phyloP scores from a whole-genome alignment of 2,329 filamentous ascomycete species.

The Fusarium clavum region DNA sequence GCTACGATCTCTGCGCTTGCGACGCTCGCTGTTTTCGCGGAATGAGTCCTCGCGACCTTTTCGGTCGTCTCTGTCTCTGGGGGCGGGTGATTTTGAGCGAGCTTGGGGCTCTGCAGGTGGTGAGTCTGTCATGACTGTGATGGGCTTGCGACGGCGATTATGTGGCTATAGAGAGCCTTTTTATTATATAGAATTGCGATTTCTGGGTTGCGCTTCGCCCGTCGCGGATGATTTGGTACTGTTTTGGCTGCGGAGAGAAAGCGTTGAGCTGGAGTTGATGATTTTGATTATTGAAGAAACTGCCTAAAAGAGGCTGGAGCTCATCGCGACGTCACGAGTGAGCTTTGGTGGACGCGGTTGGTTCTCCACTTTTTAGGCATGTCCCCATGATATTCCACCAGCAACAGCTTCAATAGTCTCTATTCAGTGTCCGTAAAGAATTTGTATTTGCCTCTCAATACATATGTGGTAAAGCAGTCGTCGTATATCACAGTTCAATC shows the following conservation, averaged over 20 bases:
- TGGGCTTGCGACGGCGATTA: background rate
- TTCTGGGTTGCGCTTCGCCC: background rate
- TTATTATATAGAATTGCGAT: background rate
- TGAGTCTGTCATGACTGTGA: constrained; percentile 32
- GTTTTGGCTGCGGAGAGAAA: background rate
- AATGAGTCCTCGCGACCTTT: constrained; percentile 8
- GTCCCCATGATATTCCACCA: background rate
- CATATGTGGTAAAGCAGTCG: background rate
- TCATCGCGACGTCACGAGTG: constrained; percentile 24
- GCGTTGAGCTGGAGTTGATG: background rate
- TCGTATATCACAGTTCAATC: background rate
- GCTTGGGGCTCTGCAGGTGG: constrained; percentile 26
- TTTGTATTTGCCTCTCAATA: background rate
- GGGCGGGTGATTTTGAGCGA: constrained; percentile 35
- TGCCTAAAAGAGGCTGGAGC: constrained; percentile 11
- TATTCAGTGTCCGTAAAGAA: background rate
- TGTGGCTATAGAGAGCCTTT: background rate
- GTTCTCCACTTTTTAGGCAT: constrained; percentile 15
- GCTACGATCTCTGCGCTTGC: constrained; percentile 30
- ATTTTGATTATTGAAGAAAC: constrained; percentile 4
- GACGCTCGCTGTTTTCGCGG: constrained; percentile 21
- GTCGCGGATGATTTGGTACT: background rate
- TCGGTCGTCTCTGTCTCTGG: constrained; percentile 17
- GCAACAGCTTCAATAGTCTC: background rate
- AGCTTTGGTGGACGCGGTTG: background rate